Evolutionary conservation across 352 stramenopile species (phyloP), one percentile per base, ranked within the genome.

Genomic region (Pythium phragmiticola): DNA sequence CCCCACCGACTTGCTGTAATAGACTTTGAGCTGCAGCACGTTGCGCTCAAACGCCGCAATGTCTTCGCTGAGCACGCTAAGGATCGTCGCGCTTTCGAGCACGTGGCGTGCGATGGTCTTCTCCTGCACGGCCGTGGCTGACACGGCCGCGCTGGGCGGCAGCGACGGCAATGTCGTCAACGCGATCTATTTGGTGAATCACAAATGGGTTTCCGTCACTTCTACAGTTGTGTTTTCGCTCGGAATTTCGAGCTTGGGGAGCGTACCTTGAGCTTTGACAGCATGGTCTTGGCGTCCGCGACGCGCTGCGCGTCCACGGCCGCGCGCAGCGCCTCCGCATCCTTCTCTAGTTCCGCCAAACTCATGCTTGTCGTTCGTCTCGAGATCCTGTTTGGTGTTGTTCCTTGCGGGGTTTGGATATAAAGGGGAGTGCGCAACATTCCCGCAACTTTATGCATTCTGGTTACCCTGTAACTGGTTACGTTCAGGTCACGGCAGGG

Each of bases 11-110:
- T 43, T 36, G 65, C 72, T 77, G 75, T 96, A 94, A 67, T 94
- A 97, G 17, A 91, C 75, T 65, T 96, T 96, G 39, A 97, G 77
- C 65, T 96, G 90, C 48, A 90, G 81, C 65, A 97, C 87, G 73
- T 82, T 91, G 69, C 90, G 88, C 65, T 96, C 84, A 60, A 97
- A 96, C 4, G 76, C 81, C 36, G 74, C 77, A 60, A 92, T 91
- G 72, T 97, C 88, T 65, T 95, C 81, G 34, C 78, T 79, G 42
- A 90, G 70, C 30, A 96, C 85, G 66, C 88, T 96, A 65, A 97
- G 68, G 49, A 97, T 77, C 37, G 91, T 92, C 26, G 90, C 90
- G 57, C 88, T 94, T 53, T 97, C 90, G 26, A 96, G 82, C 33
- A 96, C 87, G 53, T 97, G 88, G 23, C 90, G 79, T 0, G 88